These are phyloP conservation scores for Echinochloa phyllopogon DNA, from an alignment of 176 grass and related monocot species.

Conservation along the genomic window DNA sequence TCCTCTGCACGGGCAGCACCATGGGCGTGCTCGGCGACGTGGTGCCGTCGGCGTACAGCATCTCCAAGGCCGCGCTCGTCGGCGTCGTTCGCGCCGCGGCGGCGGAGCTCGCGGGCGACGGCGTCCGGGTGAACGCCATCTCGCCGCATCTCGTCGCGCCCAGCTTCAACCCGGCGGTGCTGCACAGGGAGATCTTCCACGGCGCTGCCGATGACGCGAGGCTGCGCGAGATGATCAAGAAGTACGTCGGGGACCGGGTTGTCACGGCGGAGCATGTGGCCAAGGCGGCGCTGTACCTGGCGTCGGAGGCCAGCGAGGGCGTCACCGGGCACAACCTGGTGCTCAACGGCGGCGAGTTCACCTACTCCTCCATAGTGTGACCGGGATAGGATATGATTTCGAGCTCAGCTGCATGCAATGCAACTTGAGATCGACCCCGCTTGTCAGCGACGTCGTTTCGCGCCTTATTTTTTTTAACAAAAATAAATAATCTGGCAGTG, in stretches of 20 bases:
- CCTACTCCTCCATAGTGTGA: no score
- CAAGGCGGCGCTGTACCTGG: constrained; percentile 7
- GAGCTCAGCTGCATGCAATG: no score
- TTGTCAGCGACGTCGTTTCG: no score
- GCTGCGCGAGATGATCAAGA: neutral
- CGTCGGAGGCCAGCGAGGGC: neutral
- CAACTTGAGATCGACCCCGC: no score
- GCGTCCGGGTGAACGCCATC: constrained; percentile 47
- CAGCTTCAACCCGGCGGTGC: neutral
- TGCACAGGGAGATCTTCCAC: neutral
- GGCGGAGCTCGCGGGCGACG: constrained; percentile 15
- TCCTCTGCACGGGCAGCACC: constrained; percentile 31
- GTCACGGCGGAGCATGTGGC: neutral
- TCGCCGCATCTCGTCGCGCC: constrained; percentile 10
- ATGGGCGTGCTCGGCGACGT: neutral
- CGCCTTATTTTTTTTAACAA: no score
- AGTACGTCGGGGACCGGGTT: neutral
- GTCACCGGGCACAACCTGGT: constrained; percentile 18
- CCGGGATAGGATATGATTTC: no score
- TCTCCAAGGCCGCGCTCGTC: constrained; percentile 28
- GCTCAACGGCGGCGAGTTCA: neutral
- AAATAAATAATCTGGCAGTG: no score
- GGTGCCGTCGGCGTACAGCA: neutral
- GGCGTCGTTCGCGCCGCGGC: constrained; percentile 2
- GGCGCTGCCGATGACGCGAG: accelerated